Evolutionary conservation across 805 yeast genomes (phyloP).

Genomic region (Grigorovia humatica): DNA sequence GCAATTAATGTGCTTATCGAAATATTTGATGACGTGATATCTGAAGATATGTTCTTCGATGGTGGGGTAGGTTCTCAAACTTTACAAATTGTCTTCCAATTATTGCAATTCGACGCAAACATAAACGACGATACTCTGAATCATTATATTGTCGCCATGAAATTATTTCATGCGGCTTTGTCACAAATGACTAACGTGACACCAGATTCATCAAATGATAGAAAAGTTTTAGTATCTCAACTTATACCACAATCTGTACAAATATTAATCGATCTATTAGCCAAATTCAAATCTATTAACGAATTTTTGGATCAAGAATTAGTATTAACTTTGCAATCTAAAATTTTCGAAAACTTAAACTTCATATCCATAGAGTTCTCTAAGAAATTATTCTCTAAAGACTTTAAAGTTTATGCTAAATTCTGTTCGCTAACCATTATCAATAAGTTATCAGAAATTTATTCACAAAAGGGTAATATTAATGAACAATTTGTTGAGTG

Average conservation of each 20-base stretch:
- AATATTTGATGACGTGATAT: constrained; percentile 72
- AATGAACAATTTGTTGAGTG: constrained; percentile 11
- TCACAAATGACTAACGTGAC: constrained; percentile 35
- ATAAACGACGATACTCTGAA: too few species aligned
- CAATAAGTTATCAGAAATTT: background rate
- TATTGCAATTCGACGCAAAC: constrained; percentile 20
- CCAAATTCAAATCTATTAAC: constrained; percentile 1
- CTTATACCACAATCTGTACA: constrained; percentile 12
- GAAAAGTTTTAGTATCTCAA: constrained; percentile 12
- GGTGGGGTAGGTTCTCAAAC: constrained; percentile 54
- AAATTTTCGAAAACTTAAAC: constrained; percentile 17
- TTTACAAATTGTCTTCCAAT: constrained; percentile 37
- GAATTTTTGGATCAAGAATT: background rate
- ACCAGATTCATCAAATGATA: constrained; percentile 6
- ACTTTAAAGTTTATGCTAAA: constrained; percentile 6
- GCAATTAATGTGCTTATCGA: constrained; percentile 58
- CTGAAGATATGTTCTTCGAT: constrained; percentile 79
- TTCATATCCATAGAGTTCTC: constrained; percentile 18
- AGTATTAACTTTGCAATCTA: constrained; percentile 5
- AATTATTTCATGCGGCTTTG: constrained; percentile 44
- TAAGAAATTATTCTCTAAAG: constrained; percentile 11
- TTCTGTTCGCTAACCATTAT: constrained; percentile 7
- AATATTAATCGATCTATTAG: constrained; percentile 7
- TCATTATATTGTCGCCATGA: constrained; percentile 30
- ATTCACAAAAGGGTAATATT: constrained; percentile 1